Conservation (phyloP, 2,329 filamentous ascomycete species). For the Fusarium acutatum region DNA sequence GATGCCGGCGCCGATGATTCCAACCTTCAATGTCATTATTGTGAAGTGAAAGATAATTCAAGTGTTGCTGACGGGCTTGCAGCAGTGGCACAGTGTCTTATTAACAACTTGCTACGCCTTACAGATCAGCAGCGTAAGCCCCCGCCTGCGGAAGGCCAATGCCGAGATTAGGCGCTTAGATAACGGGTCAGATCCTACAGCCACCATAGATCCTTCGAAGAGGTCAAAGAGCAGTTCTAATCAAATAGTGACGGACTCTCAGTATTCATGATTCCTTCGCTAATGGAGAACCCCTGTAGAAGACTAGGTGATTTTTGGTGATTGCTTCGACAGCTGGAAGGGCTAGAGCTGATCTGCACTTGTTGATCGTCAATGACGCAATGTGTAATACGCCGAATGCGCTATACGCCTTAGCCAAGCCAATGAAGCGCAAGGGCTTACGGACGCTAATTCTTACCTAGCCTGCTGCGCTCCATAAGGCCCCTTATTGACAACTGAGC, state of each 20-base stretch:
- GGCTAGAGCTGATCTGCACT: background rate
- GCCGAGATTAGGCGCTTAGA: background rate
- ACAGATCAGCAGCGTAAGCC: background rate
- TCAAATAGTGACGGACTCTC: rapidly evolving
- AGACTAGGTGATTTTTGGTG: background rate
- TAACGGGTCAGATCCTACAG: background rate
- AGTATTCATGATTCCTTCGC: too few relatives aligned
- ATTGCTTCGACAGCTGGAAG: background rate
- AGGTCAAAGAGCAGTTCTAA: background rate
- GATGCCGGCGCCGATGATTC: background rate
- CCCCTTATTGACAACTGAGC: background rate
- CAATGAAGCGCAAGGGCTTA: background rate
- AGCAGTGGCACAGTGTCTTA: background rate
- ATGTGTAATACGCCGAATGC: background rate
- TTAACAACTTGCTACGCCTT: background rate
- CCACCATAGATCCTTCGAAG: background rate
- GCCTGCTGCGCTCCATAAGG: too few relatives aligned
- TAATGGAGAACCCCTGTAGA: too few relatives aligned
- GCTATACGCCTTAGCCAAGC: background rate
- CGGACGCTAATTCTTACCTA: too few relatives aligned
- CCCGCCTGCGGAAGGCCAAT: background rate
- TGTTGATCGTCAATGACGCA: background rate
- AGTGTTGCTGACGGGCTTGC: background rate
- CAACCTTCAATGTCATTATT: background rate
- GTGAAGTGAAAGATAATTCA: rapidly evolving